These are phyloP conservation scores for Cladosporium sp. DNA, from an alignment of 2,329 filamentous ascomycete species.

Conservation along the genomic window DNA sequence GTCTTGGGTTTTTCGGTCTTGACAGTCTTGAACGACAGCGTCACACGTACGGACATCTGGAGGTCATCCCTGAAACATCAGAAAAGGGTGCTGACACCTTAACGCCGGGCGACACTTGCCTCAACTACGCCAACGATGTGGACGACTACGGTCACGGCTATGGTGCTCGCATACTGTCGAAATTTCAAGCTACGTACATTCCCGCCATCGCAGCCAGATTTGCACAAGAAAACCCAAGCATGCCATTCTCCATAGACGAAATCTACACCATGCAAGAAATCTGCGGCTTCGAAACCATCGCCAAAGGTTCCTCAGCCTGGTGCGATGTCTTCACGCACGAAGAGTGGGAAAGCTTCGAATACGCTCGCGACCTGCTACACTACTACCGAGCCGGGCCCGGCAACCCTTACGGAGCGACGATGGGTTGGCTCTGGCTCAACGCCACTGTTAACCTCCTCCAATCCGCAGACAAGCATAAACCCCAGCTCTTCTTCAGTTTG, in stretches of 20 bases:
- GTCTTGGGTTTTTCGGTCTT: conserved; percentile 48
- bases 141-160: conserved; percentile 45
- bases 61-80: conserved; percentile 50
- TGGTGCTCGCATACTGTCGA: conserved; percentile 44
- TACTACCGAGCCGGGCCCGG: conserved; percentile 58
- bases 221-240: conserved; percentile 37
- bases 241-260: conserved; percentile 44
- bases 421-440: conserved; percentile 58
- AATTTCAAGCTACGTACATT: conserved; percentile 48
- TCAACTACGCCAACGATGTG: conserved; percentile 35
- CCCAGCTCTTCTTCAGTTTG: conserved; percentile 56
- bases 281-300: conserved; percentile 56
- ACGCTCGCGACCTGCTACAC: conserved; percentile 55
- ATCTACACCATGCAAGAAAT: conserved; percentile 59
- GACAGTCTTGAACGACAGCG: conserved; percentile 28
- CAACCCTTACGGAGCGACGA: conserved; percentile 48
- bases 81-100: conserved; percentile 52
- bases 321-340: conserved; percentile 52
- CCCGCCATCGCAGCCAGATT: conserved; percentile 44
- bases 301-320: conserved; percentile 52
- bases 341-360: conserved; percentile 55
- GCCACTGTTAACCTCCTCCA: conserved; percentile 48
- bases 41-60: conserved; percentile 38
- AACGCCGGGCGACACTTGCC: conserved; percentile 50
- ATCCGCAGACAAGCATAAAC: conserved; percentile 34